These are phyloP conservation scores for Schwanniomyces polymorphus DNA, from an alignment of 805 yeast genomes.

Conservation along the genomic window DNA sequence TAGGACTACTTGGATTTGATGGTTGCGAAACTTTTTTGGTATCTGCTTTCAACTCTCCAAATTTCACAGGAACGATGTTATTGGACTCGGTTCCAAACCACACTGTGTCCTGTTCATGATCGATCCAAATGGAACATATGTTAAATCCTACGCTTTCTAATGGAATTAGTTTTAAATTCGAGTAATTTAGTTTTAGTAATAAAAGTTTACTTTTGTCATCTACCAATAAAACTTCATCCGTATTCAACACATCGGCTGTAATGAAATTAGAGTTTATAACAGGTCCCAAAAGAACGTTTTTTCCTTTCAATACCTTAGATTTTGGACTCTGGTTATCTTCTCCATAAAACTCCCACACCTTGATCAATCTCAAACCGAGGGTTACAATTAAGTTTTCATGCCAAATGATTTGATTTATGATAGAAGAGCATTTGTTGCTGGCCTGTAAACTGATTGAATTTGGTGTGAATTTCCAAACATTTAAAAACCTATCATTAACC, in stretches of 20 bases:
- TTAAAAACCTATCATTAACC: constrained; percentile 67
- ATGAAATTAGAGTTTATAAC: constrained; percentile 52
- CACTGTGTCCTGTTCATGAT: constrained; percentile 15
- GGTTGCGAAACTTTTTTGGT: background rate
- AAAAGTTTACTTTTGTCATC: constrained; percentile 34
- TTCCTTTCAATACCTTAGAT: constrained; percentile 47
- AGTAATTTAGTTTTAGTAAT: constrained; percentile 16
- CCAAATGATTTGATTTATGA: constrained; percentile 60
- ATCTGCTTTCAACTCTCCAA: constrained; percentile 11
- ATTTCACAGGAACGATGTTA: constrained; percentile 7
- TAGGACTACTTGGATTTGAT: background rate
- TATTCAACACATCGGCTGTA: constrained; percentile 31
- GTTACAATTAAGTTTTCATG: constrained; percentile 50
- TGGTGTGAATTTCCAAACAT: constrained; percentile 52
- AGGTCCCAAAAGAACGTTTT: constrained; percentile 56
- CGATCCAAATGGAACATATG: constrained; percentile 19
- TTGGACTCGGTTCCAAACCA: constrained; percentile 23
- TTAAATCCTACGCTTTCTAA: constrained; percentile 15
- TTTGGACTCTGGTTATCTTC: constrained; percentile 10
- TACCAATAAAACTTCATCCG: constrained; percentile 35
- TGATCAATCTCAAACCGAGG: constrained; percentile 59
- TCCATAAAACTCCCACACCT: constrained; percentile 55
- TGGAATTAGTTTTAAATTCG: constrained; percentile 14
- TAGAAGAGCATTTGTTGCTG: constrained; percentile 63
- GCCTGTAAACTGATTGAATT: constrained; percentile 34